Conservation (phyloP, 371 early-diverging fungal species). For the Saksenaea vasiformis region DNA sequence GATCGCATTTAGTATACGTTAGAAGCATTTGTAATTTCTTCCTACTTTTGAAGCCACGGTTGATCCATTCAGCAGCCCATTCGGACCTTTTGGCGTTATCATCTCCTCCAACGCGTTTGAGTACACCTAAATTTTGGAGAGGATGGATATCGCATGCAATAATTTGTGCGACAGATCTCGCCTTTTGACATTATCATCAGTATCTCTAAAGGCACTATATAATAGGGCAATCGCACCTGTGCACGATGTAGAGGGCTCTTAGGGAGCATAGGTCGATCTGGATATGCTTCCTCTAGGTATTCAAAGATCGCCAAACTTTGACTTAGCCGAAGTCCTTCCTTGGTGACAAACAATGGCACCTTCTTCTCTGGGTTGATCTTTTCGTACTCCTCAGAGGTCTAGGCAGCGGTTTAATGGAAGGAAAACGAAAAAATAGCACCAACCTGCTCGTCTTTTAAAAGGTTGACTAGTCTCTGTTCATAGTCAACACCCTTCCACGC, state of each 20-base stretch:
- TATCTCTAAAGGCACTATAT: constrained; percentile 34
- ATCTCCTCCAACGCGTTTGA: constrained; percentile 59
- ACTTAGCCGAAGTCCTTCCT: constrained; percentile 54
- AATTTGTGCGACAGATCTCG: constrained; percentile 48
- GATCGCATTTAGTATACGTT: background rate
- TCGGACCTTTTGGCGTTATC: constrained; percentile 53
- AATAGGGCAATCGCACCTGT: constrained; percentile 31
- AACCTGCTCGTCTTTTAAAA: constrained; percentile 75
- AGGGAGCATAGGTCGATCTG: constrained; percentile 75
- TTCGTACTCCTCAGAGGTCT: constrained; percentile 55
- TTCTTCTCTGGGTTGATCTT: constrained; percentile 67
- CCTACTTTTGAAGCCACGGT: constrained; percentile 68
- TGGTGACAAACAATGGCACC: constrained; percentile 71
- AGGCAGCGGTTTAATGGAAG: background rate
- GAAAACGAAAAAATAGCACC: background rate
- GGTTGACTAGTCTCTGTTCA: constrained; percentile 62
- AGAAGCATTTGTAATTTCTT: background rate
- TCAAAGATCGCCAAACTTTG: constrained; percentile 87
- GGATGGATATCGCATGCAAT: constrained; percentile 91
- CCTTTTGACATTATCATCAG: constrained; percentile 50
- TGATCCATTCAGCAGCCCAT: constrained; percentile 67
- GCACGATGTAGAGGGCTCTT: constrained; percentile 65
- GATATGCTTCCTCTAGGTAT: constrained; percentile 82
- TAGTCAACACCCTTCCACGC: constrained; percentile 76
- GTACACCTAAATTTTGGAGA: constrained; percentile 79